Base-by-base conservation (phyloP, 2,329 filamentous ascomycete species). In the Cryphonectria nitschkei region DNA sequence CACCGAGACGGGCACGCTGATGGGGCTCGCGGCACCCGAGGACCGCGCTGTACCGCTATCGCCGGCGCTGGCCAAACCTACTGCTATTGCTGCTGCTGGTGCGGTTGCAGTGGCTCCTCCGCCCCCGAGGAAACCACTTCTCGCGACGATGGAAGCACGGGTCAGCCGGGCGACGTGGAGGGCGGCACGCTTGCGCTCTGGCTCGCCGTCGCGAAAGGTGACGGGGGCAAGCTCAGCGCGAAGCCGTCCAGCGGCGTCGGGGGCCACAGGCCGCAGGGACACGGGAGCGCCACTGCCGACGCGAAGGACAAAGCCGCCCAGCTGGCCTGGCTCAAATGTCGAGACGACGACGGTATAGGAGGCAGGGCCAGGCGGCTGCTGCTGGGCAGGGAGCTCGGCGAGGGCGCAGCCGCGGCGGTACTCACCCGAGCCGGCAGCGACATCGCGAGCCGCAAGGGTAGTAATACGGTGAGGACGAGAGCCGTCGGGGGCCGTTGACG, bases 301-400 rank as follows among this genome's bases (percentile, higher is more conserved):
- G 70, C 90, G 88, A 11, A 99, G 84, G 0, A 86, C 88, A 77
- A 97, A 98, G 65, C 86, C 85, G 3, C 92, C 93, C 0, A 89
- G 84, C 77, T 97, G 93, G 11, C 91, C 92, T 0, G 91, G 87
- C 73, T 97, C 94, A 79, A 97, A 98, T 0, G 95, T 97, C 2
- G 94, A 97, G 78, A 92, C 95, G 8, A 98, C 92, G 69, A 97
- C 86, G 0, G 93, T 98, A 80, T 98, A 99, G 0, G 85, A 85
- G 0, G 95, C 95, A 0, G 88, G 82, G 54, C 90, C 89, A 26
- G 19, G 97, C 82, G 29, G 83, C 74, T 50, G 46, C 77, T 76
- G 79, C 75, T 70, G 56, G 54, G 63, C 37, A 32, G 19, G 9
- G 72, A 62, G 56, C 8, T 93, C 88, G 2, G 92, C 90, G 43